A percentile compares a stretch with the other conserved stretches of the same genome.
Conservation (phyloP, 768 basidiomycete species). For the Lactifluus volemus region DNA sequence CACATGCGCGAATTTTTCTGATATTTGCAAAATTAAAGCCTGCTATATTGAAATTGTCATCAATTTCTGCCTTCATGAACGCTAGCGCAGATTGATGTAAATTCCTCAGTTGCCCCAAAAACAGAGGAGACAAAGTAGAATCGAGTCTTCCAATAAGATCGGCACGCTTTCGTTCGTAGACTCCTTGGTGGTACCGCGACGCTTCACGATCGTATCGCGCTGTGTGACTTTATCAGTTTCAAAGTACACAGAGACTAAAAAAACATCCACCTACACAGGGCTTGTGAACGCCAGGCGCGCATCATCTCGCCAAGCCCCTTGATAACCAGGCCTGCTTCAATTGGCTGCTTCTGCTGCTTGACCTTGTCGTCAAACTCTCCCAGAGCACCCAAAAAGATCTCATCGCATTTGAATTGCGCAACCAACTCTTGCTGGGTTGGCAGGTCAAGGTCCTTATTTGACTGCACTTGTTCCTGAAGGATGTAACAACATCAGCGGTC, state of each 20-base stretch:
- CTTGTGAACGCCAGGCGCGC: conserved; percentile 66
- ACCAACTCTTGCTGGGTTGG: conserved; percentile 97
- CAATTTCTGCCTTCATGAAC: conserved; percentile 65
- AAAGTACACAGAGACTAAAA: neutral
- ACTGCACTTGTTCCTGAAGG: conserved; percentile 20
- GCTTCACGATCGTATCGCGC: conserved; percentile 91
- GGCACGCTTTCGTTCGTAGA: conserved; percentile 83
- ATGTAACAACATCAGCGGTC: neutral
- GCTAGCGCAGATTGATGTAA: conserved; percentile 75
- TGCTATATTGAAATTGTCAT: too few species aligned
- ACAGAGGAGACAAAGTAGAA: conserved; percentile 72
- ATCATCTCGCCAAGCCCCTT: conserved; percentile 79
- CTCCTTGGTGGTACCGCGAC: conserved; percentile 92
- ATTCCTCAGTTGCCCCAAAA: conserved; percentile 94
- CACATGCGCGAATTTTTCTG: conserved; percentile 67
- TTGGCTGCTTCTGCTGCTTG: conserved; percentile 71
- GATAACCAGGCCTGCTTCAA: conserved; percentile 83
- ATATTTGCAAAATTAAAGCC: conserved; percentile 37
- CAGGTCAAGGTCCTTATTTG: conserved; percentile 30
- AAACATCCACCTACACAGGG: conserved; percentile 49
- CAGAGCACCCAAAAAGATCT: conserved; percentile 77
- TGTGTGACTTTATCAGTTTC: conserved; percentile 25
- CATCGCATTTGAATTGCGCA: conserved; percentile 98
- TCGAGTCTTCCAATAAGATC: conserved; percentile 74
- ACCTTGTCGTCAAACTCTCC: conserved; percentile 76